A percentile compares a stretch with the other conserved stretches of the same genome.
These are phyloP conservation scores for Fusarium austroafricanum DNA, from an alignment of 2,329 filamentous ascomycete species.

Conservation along the genomic window DNA sequence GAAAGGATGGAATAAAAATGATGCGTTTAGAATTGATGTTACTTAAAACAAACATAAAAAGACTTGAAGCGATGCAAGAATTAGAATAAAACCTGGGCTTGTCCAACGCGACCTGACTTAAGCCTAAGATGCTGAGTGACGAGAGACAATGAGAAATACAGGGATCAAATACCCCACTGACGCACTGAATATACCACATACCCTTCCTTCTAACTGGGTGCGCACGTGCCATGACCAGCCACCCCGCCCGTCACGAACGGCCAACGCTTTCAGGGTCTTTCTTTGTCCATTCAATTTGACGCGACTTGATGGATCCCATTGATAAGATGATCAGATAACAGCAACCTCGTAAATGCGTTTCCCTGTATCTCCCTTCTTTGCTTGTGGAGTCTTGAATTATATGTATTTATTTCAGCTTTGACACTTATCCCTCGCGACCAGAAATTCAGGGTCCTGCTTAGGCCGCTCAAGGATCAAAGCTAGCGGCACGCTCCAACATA, in stretches of 20 bases:
- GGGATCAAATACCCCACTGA: slow-evolving; percentile 40
- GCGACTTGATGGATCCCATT: not conserved
- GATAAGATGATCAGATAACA: slow-evolving; percentile 44
- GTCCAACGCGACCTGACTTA: slow-evolving; percentile 25
- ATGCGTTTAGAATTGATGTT: slow-evolving; percentile 1
- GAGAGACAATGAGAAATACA: slow-evolving; percentile 40
- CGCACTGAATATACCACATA: slow-evolving; percentile 31
- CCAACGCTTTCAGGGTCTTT: slow-evolving; percentile 33
- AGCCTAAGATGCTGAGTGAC: slow-evolving; percentile 35
- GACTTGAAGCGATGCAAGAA: slow-evolving; percentile 17
- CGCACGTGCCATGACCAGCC: slow-evolving; percentile 42
- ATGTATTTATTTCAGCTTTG: not conserved
- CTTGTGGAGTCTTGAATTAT: not conserved
- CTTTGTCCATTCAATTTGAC: not conserved
- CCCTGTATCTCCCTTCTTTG: not conserved
- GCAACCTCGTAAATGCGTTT: not conserved
- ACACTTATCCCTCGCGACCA: not conserved
- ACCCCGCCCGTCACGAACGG: slow-evolving; percentile 14
- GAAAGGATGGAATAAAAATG: slow-evolving; percentile 3
- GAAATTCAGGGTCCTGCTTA: not conserved
- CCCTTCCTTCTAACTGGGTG: slow-evolving; percentile 27
- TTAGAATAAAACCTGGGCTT: slow-evolving; percentile 1
- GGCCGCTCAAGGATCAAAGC: not conserved
- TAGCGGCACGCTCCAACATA: not conserved
- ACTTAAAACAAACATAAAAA: slow-evolving; percentile 18